Evolutionary conservation across 2,329 filamentous ascomycete genomes (phyloP), one percentile per base, ranked within the genome.

Genomic region (Colletotrichum nymphaeae): DNA sequence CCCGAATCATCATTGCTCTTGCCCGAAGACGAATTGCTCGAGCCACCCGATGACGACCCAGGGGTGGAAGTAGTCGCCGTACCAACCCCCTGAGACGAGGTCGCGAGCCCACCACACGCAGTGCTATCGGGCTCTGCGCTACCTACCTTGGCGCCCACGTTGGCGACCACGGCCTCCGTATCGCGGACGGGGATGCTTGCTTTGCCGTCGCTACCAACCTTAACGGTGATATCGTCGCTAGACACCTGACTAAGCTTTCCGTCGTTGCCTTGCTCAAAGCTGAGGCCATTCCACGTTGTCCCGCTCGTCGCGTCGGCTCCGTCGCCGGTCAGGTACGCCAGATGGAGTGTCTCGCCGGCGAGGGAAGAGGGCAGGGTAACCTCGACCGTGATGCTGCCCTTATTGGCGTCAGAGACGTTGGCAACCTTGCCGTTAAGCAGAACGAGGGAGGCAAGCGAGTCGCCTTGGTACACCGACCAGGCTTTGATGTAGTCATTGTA

Each of bases 401-500:
- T 73, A 24, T 57, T 11, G 2, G 70, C 16, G 16, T 73, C 70
- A 1, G 70, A 73, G 19, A 70, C 70, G 42, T 73, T 73, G 42
- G 70, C 67, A 2, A 73, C 56, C 19, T 73, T 73, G 59, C 70
- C 70, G 56, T 73, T 73, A 55, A 73, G 35, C n/a, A 73, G 22
- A n/a, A 73, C 70, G 19, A 73, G 22, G 12, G 70, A 70, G 19
- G 67, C 57, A 19, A 73, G 60, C 12, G 60, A 55, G 35, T 73
- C 67, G 32, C 59, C 52, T 28, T 73, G 70, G 24, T 65, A 73
- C 9, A 73, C 55, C 5, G 70, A 70, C 22, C 69, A 73, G 35
- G 70, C 60, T 46, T 73, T 73, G 32, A 73, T 24, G 26, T 73
- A 73, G 12, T 69, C 67, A 6, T 69, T 12, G 49, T 73, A 60